Evolutionary conservation across 805 yeast genomes (phyloP).

Genomic region (Monosporozyma servazzii): DNA sequence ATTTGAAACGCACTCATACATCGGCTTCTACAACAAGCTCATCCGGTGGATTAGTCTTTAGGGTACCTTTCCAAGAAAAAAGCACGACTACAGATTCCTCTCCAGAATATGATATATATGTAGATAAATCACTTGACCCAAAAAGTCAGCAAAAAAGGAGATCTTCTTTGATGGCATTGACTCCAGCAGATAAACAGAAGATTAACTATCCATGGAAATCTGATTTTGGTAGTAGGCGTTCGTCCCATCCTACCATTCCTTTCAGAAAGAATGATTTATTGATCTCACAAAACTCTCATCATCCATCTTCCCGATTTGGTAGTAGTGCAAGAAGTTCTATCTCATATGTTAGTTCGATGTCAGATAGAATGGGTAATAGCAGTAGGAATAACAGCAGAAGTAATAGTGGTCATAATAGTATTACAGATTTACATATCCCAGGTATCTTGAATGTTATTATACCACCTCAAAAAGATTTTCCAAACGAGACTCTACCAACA

Average conservation of each 20-base stretch:
- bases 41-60: slow-evolving; percentile 36
- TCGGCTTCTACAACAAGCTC: slow-evolving; percentile 25
- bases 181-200: slow-evolving; percentile 2
- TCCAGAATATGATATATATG: not conserved
- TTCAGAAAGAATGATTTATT: not conserved
- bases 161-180: slow-evolving; percentile 15
- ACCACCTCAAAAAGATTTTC: slow-evolving; percentile 51
- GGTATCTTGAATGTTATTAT: slow-evolving; percentile 26
- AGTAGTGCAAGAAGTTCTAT: slow-evolving; percentile 14
- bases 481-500: slow-evolving; percentile 42
- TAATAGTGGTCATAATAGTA: slow-evolving; percentile 11
- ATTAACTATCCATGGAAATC: not conserved
- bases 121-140: not conserved
- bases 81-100: not conserved
- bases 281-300: not conserved
- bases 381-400: slow-evolving; percentile 14
- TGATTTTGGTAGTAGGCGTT: slow-evolving; percentile 4
- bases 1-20: slow-evolving; percentile 3
- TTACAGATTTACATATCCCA: slow-evolving; percentile 6
- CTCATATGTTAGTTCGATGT: slow-evolving; percentile 23
- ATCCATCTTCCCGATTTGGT: slow-evolving; percentile 1
- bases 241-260: slow-evolving; percentile 8
- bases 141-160: slow-evolving; percentile 10
- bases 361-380: slow-evolving; percentile 22
- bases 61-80: slow-evolving; percentile 63